A percentile compares a stretch with the other conserved stretches of the same genome.
Conservation (phyloP, 1,284 basidiomycete species). For the Irpex lacteus region DNA sequence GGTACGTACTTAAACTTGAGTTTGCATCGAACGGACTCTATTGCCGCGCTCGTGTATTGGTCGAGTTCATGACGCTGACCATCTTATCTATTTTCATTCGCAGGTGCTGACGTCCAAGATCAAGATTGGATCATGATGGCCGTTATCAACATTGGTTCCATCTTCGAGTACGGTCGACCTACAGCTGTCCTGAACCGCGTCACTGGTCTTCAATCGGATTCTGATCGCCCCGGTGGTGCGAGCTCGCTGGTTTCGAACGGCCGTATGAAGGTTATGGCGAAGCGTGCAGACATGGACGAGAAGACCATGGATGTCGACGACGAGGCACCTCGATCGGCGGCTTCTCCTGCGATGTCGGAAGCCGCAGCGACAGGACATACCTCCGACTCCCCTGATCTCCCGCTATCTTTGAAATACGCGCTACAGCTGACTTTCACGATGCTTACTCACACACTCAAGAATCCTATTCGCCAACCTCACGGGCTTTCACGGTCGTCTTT, state of each 20-base stretch:
- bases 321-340: neutral
- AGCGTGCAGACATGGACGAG: conserved; percentile 40
- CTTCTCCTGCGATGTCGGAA: conserved; percentile 14
- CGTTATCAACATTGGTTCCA: conserved; percentile 74
- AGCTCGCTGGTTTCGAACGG: conserved; percentile 17
- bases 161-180: conserved; percentile 88
- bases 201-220: conserved; percentile 36
- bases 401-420: conserved; percentile 69
- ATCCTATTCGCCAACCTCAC: conserved; percentile 55
- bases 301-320: conserved; percentile 73
- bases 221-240: conserved; percentile 18
- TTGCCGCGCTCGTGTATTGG: neutral
- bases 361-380: conserved; percentile 14
- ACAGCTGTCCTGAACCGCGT: conserved; percentile 67
- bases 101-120: conserved; percentile 54
- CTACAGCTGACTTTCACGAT: conserved; percentile 80
- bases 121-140: conserved; percentile 98
- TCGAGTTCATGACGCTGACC: conserved; percentile 1
- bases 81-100: neutral
- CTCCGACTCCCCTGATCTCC: conserved; percentile 37
- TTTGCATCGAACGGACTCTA: neutral
- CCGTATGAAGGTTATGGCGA: conserved; percentile 33
- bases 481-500: conserved; percentile 56
- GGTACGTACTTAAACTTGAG: conserved; percentile 28
- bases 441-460: conserved; percentile 69